Evolutionary conservation across 2,329 filamentous ascomycete genomes (phyloP), one percentile per base, ranked within the genome.

Genomic region (Thermochaetoides dissita): DNA sequence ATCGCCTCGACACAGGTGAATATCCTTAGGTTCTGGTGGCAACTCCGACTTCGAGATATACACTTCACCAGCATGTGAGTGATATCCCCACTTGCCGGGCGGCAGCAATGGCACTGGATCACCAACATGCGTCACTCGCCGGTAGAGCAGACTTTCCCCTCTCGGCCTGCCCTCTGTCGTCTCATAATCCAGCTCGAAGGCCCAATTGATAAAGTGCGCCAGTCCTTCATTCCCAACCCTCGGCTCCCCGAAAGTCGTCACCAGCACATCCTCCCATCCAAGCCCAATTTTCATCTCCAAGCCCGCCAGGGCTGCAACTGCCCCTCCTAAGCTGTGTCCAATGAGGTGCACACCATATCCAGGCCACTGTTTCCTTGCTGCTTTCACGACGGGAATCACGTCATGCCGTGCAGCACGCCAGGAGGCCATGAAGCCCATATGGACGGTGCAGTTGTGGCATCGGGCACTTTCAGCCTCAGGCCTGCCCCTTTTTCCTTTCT

Each of bases 231-330:
- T 81, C 10, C 78, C 77, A 12, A 79, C 60, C 34, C 74, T 68
- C 12, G 91, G 91, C 61, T 96, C 86, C 8, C 91, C 91, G 60
- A 94, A 98, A 0, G 91, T 96, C 6, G 89, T 96, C 34, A 94
- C 76, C 10, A 70, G 62, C n/a, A 75, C 49, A 3, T 88, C 77
- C 7, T 80, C 62, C 78, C 81, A 91, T 11, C 82, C 85, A n/a
- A 81, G 67, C 0, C 79, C 72, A 24, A 68, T 60, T 45, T 77
- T 72, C 55, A 94, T 73, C 56, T 98, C 91, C 30, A 95, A 68
- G 1, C 75, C 84, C 1, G 88, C 91, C 3, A 98, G 72, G 1
- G 84, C 81, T 3, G 91, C 89, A 2, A 98, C 84, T 0, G 91
- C 88, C 10, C 91, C 91, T 12, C 91, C 91, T 0, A 98, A 75